phyloP scores from a whole-genome alignment of 2,329 filamentous ascomycete genomes.

The Colletotrichum sp. region DNA sequence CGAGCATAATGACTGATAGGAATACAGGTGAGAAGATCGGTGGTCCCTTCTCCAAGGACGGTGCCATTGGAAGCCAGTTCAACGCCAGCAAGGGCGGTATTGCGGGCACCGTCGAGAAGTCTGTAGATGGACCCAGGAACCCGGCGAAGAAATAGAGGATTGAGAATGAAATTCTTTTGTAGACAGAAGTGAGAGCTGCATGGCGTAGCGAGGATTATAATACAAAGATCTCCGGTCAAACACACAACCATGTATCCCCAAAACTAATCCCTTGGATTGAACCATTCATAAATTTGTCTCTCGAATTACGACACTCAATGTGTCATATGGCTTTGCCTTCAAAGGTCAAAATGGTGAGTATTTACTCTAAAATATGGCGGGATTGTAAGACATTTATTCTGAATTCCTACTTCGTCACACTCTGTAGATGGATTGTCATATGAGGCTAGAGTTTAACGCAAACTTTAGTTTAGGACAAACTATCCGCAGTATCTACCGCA shows the following conservation, averaged over 20 bases:
- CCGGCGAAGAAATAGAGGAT: constrained; percentile 3
- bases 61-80: constrained; percentile 10
- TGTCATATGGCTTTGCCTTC: no score
- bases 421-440: no score
- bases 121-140: constrained; percentile 5
- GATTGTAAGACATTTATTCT: accelerated
- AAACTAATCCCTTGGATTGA: accelerated
- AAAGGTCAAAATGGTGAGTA: no score
- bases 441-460: no score
- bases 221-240: background rate
- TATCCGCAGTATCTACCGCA: accelerated
- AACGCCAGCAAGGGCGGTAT: constrained; percentile 9
- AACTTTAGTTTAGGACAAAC: no score
- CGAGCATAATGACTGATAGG: accelerated
- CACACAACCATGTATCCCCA: accelerated
- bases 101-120: constrained; percentile 9
- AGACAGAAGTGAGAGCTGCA: background rate
- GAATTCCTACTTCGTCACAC: no score
- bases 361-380: no score
- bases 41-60: constrained; percentile 9
- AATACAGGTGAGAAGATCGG: constrained; percentile 1
- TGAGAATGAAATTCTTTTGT: background rate
- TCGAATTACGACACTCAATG: no score
- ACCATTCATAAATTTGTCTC: no score
- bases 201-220: background rate